phyloP scores from a whole-genome alignment of 352 stramenopile species.

The Plasmopara viticola region DNA sequence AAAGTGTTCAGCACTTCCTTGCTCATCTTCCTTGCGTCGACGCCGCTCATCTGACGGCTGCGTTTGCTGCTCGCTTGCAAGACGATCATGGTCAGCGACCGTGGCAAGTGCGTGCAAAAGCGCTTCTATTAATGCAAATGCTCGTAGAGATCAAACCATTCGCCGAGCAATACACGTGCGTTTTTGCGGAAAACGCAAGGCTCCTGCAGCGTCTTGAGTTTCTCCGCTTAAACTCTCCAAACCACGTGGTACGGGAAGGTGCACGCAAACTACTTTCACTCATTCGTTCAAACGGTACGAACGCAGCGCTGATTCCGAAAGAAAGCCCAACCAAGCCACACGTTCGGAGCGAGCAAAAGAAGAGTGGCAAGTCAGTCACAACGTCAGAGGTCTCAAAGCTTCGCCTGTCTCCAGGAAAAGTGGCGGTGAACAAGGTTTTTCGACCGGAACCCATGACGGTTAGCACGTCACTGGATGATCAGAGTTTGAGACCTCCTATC shows the following conservation, averaged over 20 bases:
- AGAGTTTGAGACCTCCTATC: conserved; percentile 6
- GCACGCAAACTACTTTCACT: conserved; percentile 51
- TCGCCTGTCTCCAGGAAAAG: conserved; percentile 12
- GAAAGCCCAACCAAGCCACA: conserved; percentile 27
- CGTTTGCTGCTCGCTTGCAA: conserved; percentile 35
- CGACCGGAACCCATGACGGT: conserved; percentile 15
- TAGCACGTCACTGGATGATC: conserved; percentile 7
- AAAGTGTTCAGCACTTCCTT: conserved; percentile 42
- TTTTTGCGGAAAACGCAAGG: conserved; percentile 17
- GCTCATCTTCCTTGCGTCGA: conserved; percentile 36
- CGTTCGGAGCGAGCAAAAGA: conserved; percentile 18
- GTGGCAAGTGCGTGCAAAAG: conserved; percentile 54
- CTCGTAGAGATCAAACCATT: conserved; percentile 45
- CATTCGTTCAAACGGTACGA: conserved; percentile 40
- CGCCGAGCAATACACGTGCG: conserved; percentile 23
- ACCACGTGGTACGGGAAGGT: conserved; percentile 39
- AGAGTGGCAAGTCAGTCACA: conserved; percentile 4
- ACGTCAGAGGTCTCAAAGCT: background rate
- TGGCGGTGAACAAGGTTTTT: conserved; percentile 17
- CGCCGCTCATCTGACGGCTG: conserved; percentile 19
- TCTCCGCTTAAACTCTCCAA: conserved; percentile 31
- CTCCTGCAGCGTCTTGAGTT: conserved; percentile 32
- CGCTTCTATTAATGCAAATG: conserved; percentile 46
- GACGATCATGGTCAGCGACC: conserved; percentile 13
- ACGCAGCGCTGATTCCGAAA: conserved; percentile 32